phyloP scores from a whole-genome alignment of 2,329 filamentous ascomycete species.

The Trichoderma sp. region DNA sequence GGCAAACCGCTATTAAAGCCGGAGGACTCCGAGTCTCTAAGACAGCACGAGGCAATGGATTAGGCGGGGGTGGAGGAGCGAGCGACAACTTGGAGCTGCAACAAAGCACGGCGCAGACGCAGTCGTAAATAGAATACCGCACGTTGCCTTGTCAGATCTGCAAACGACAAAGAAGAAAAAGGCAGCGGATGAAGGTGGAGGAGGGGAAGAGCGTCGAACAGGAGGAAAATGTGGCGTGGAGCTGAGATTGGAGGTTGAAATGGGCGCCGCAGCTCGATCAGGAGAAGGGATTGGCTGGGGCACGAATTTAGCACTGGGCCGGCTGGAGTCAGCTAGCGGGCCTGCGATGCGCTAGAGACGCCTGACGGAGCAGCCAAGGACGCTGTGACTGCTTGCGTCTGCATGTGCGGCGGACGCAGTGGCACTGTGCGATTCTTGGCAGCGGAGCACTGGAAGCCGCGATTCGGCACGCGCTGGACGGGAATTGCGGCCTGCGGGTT shows the following conservation, averaged over 20 bases:
- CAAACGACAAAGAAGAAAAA: not conserved
- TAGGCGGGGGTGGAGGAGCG: slow-evolving; percentile 9
- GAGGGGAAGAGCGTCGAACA: slow-evolving; percentile 3
- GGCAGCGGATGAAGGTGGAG: not conserved
- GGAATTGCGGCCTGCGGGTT: not conserved
- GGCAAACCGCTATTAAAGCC: not conserved
- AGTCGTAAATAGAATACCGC: not conserved
- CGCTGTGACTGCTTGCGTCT: slow-evolving; percentile 24
- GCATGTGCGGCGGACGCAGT: not conserved
- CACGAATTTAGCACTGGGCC: slow-evolving; percentile 15
- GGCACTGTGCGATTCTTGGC: slow-evolving; percentile 6
- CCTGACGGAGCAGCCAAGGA: not conserved
- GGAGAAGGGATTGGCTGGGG: not conserved
- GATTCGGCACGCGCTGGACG: slow-evolving; percentile 6
- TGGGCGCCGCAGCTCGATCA: not conserved
- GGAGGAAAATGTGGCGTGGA: slow-evolving; percentile 22
- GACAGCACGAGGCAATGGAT: not conserved
- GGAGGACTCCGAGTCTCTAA: slow-evolving; percentile 6
- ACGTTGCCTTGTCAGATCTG: not conserved
- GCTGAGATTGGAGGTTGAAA: slow-evolving; percentile 18
- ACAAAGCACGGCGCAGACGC: slow-evolving; percentile 12
- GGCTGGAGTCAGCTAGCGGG: slow-evolving; percentile 11
- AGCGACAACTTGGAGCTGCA: slow-evolving; percentile 17
- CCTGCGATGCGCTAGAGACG: slow-evolving; percentile 4
- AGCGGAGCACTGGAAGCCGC: not conserved